phyloP scores from a whole-genome alignment of 768 basidiomycete genomes.

The Tricholoma furcatifolium region DNA sequence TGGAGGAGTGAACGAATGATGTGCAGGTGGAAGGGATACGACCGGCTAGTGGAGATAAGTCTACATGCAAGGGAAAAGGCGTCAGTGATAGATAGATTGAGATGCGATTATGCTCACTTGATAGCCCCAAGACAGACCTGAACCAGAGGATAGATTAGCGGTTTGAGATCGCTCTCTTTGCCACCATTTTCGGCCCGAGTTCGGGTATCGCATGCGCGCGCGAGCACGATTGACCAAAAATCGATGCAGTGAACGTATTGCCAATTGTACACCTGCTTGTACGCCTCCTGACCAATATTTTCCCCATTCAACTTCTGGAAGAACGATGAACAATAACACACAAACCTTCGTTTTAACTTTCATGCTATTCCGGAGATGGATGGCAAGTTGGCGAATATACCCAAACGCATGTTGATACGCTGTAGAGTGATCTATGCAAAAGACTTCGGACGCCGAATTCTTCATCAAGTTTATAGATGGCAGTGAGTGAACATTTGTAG shows the following conservation, averaged over 20 bases:
- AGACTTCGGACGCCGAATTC: conserved; percentile 93
- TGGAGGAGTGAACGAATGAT: conserved; percentile 85
- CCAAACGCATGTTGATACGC: conserved; percentile 95
- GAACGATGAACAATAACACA: conserved; percentile 4
- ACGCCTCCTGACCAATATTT: conserved; percentile 64
- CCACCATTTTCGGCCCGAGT: conserved; percentile 47
- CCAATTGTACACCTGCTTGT: conserved; percentile 98
- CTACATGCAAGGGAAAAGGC: conserved; percentile 37
- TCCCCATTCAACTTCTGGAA: conserved; percentile 5
- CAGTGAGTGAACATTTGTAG: conserved; percentile 82
- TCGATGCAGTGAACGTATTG: conserved; percentile 95
- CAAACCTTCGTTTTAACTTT: conserved; percentile 81
- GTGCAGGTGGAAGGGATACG: conserved; percentile 94
- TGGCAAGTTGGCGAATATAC: conserved; percentile 92
- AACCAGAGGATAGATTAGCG: conserved; percentile 93
- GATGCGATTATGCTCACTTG: conserved; percentile 54
- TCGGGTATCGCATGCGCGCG: conserved; percentile 70
- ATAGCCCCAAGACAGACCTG: conserved; percentile 93
- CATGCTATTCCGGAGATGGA: conserved; percentile 89
- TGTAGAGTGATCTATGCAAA: conserved; percentile 67
- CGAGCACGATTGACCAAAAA: conserved; percentile 92
- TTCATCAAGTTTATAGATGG: conserved; percentile 97
- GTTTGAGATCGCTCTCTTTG: conserved; percentile 73
- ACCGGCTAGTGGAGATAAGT: conserved; percentile 86
- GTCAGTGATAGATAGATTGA: conserved; percentile 16